Evolutionary conservation across 345 rosid species (phyloP), one percentile per base, ranked within the genome.

Genomic region (Lumnitzera racemosa): DNA sequence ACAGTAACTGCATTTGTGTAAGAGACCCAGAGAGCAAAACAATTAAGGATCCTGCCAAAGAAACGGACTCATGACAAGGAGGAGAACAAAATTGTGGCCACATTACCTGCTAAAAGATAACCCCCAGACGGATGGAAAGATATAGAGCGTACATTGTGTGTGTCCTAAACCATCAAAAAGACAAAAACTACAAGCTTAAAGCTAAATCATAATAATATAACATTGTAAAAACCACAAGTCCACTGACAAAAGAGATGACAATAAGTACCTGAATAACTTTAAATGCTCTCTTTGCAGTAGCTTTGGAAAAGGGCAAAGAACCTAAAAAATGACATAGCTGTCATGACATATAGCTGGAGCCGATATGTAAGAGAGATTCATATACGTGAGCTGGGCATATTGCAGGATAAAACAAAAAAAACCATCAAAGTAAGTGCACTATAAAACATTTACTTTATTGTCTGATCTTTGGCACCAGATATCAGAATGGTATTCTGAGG

Each of bases 241-340:
- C 20, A 53, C 20, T 47, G 47, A 20, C 36, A 41, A 53, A 49
- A 13, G 65, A 67, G 47, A 55, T 59, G 29, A 62, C 41, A 65
- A 66, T 56, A 25, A 62, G 68, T 49, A 85, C 97, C 95, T 87
- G 90, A 62, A 90, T 85, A 65, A 90, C 87, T 76, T 81, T 80
- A 74, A 83, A 81, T 67, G 92, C 95, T 76, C 83, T 77, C 78
- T 87, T 90, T 64, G 92, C 89, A 27, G 90, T 76, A 47, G 84
- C 81, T 72, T 87, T 90, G n/a, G 97, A 85, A 80, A n/a, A 78
- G 82, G 74, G 87, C 95, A 68, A 83, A 90, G 77, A 90, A 83
- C 72, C 97, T 90, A 72, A 60, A 61, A 63, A 61, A 50, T 49
- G 59, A 36, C 14, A 52, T 62, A 36, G 24, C 20, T 61, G n/a